Evolutionary conservation across 352 stramenopile genomes (phyloP), one percentile per base, ranked within the genome.

Genomic region (Phytophthora podocarpi): DNA sequence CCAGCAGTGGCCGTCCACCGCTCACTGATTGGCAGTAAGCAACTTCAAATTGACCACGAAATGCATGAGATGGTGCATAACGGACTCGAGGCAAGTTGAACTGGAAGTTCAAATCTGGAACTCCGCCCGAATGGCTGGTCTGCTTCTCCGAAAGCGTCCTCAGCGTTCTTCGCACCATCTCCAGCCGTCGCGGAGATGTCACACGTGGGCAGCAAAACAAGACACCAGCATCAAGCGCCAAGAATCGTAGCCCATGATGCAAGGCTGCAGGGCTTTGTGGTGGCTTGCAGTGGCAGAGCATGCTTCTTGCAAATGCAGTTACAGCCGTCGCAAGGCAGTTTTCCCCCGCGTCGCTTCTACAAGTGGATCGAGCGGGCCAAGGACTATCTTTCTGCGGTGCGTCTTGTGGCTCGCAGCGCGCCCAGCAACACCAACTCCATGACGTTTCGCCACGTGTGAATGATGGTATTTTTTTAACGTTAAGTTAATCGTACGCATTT

Each of bases 401-500:
- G n/a, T n/a, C n/a, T n/a, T n/a, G n/a, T n/a, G n/a, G n/a, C 11
- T 37, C 15, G 10, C 26, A 18, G n/a, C 28, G 28, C 13, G 39
- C 32, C 20, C 41, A 43, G 39, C 40, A 51, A 35, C 2, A 4
- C 3, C 28, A 45, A n/a, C 23, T 27, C 8, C n/a, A 37, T 27
- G 23, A 5, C 16, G 11, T 16, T 40, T 26, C 30, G 31, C 15
- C 16, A 40, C 5, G 5, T 9, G n/a, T 45, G 39, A 54, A 53
- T 34, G n/a, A 16, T 36, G 20, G 31, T 43, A 34, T 13, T 43
- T 39, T 64, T 46, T 49, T 53, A 54, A 36, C 31, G 40, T 66
- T 66, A 66, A 66, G 11, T 67, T 63, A 67, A 59, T 59, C 2
- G 3, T 40, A 70, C 60, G 30, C 43, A 59, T 31, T 34, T 41